These are phyloP conservation scores for Jacaranda mimosifolia DNA, from an alignment of 257 asterid species.

Conservation along the genomic window DNA sequence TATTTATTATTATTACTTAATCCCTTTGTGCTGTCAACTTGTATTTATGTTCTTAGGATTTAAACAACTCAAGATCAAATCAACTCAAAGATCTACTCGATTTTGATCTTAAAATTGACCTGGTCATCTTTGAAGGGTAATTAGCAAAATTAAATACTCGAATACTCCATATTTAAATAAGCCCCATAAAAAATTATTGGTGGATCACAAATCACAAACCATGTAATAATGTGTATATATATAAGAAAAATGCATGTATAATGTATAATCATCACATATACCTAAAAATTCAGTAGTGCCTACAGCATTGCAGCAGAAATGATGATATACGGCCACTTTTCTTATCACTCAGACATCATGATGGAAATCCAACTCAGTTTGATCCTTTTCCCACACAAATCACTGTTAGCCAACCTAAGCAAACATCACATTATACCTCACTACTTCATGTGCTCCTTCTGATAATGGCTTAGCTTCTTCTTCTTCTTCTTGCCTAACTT, in stretches of 20 bases:
- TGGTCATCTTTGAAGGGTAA: too few species aligned
- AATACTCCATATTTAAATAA: neutral
- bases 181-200: constrained; percentile 1
- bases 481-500: constrained; percentile 18
- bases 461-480: constrained; percentile 28
- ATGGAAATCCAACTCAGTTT: constrained; percentile 48
- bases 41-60: too few species aligned
- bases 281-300: constrained; percentile 35
- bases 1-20: too few species aligned
- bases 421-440: constrained; percentile 29
- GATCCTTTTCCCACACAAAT: constrained; percentile 1
- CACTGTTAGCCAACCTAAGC: constrained; percentile 11
- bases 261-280: constrained; percentile 16
- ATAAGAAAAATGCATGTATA: constrained; percentile 11
- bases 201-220: constrained; percentile 19
- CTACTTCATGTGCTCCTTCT: constrained; percentile 32
- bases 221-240: neutral
- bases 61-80: too few species aligned
- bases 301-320: neutral
- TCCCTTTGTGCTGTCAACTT: too few species aligned
- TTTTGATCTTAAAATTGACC: too few species aligned
- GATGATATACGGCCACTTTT: constrained; percentile 39
- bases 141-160: neutral
- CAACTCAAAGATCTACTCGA: too few species aligned
- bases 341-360: constrained; percentile 34